Percentiles rank a stretch among this genome's conserved stretches.
These are phyloP conservation scores for Brassica incana DNA, from an alignment of 345 rosid species.

Conservation along the genomic window DNA sequence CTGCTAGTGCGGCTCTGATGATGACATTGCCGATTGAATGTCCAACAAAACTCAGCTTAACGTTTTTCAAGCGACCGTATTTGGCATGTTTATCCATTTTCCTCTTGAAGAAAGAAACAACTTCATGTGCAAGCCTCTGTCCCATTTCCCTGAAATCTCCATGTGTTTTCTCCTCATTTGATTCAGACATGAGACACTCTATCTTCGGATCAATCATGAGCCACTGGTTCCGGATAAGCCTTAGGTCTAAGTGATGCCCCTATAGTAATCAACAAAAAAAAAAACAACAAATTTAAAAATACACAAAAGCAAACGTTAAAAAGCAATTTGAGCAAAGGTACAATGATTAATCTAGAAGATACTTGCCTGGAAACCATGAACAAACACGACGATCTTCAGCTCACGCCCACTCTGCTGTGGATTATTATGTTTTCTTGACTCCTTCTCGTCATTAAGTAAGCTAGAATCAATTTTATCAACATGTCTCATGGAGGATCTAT, in stretches of 20 bases:
- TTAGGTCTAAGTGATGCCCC: conserved; percentile 98
- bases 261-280: conserved; percentile 24
- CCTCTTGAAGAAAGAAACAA: conserved; percentile 67
- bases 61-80: conserved; percentile 56
- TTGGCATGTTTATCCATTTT: conserved; percentile 77
- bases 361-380: conserved; percentile 99
- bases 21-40: conserved; percentile 97
- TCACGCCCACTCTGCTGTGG: conserved; percentile 51
- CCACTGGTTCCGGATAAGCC: conserved; percentile 97
- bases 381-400: conserved; percentile 82
- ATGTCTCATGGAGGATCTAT: conserved; percentile 68
- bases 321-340: not conserved
- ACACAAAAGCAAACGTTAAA: conserved; percentile 1
- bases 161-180: conserved; percentile 86
- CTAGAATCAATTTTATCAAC: conserved; percentile 55
- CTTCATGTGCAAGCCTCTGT: conserved; percentile 84
- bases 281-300: not conserved
- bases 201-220: conserved; percentile 84
- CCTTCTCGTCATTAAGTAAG: conserved; percentile 40
- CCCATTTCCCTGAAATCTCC: conserved; percentile 99
- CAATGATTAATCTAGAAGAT: conserved; percentile 2
- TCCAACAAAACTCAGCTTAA: conserved; percentile 93
- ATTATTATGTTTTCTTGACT: conserved; percentile 34
- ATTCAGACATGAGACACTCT: conserved; percentile 96
- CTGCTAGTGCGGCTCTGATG: conserved; percentile 80